Conservation (phyloP, 2,329 filamentous ascomycete species). For the Ceratocystis smalleyi region DNA sequence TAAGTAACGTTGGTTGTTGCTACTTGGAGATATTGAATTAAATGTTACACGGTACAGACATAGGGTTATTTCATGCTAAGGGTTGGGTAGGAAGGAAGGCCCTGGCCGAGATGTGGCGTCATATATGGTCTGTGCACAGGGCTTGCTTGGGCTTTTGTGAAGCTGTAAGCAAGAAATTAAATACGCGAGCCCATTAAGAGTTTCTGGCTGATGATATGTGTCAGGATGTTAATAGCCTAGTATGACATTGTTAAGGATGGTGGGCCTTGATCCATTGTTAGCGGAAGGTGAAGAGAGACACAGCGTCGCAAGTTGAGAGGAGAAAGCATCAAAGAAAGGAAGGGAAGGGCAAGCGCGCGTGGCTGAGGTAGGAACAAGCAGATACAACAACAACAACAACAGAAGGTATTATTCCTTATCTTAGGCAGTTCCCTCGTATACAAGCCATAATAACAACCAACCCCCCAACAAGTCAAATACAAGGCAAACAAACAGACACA, state of each 20-base stretch:
- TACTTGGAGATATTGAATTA: neutral
- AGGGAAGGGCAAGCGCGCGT: neutral
- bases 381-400: neutral
- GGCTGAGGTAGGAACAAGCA: neutral
- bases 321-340: neutral
- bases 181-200: slow-evolving; percentile 1
- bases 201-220: neutral
- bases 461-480: neutral
- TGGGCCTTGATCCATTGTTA: neutral
- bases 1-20: too few species aligned
- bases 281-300: neutral
- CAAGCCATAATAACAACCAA: neutral
- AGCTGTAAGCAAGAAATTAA: neutral
- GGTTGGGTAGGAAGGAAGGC: neutral
- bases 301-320: neutral
- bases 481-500: neutral
- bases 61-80: neutral
- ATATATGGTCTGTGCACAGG: neutral
- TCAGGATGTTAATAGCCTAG: neutral
- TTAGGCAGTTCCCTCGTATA: neutral
- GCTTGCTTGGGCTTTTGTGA: neutral
- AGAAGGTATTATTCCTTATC: neutral
- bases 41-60: neutral
- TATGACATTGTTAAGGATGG: neutral
- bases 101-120: neutral